Base-by-base conservation (phyloP, 345 rosid genomes). In the Melaleuca alternifolia region DNA sequence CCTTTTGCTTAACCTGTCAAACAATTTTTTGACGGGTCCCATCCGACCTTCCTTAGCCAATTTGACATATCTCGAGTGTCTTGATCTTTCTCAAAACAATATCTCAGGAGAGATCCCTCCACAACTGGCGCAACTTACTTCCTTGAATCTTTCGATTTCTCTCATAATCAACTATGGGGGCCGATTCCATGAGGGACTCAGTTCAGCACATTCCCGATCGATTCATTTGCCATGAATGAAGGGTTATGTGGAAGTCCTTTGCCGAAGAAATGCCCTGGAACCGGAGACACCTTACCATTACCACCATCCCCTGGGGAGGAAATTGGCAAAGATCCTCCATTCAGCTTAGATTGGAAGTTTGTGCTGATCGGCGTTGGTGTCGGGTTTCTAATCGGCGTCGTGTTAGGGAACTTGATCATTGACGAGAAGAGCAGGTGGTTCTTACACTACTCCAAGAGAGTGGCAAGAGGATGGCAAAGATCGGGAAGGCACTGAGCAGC, bases 241-340 rank as follows among this genome's bases (percentile, higher is more conserved):
- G 87, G 84, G 48, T 77, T 87, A 26, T 87, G 90, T 51, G 87
- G 87, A 51, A 41, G 65, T 0, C 90, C 88, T 30, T 46, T 86
- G 77, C 57, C 86, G 20, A 84, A 65, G 50, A 61, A 82, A 48
- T 86, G 90, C 52, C 41, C 41, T 41, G 41, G 41, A 41, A 4
- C 41, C 41, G 41, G 41, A 41, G 41, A 41, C 41, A 41, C 41
- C 41, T 41, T 41, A 41, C 41, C 2, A 41, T 41, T 4, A 41
- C 41, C 41, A 41, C 41, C 41, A 41, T 41, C 41, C 41, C 41
- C 41, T 41, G 41, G 41, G 41, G 41, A 41, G 41, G 41, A 41
- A 41, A 41, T 41, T 4, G 41, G 41, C 3, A 41, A 41, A 41
- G 41, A 41, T 41, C 4, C 41, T 41, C 41, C 41, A 4, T 41